phyloP scores from a whole-genome alignment of 2,329 filamentous ascomycete species.

The Claviceps maximensis region DNA sequence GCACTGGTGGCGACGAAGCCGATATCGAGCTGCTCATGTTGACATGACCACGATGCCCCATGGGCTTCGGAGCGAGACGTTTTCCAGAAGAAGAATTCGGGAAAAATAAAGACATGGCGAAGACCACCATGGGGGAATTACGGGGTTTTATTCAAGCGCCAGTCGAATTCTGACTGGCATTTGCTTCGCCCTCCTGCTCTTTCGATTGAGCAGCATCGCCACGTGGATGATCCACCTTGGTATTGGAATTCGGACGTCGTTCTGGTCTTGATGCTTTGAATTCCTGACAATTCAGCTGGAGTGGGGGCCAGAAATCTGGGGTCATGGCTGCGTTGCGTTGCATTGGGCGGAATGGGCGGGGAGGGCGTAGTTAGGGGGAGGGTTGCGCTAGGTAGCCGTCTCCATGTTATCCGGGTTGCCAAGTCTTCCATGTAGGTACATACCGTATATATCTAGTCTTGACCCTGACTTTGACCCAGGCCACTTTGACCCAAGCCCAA shows the following conservation, averaged over 20 bases:
- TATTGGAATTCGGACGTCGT: neutral
- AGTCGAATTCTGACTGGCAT: neutral
- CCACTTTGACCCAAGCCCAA: too few species aligned
- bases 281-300: neutral
- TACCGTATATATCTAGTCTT: too few species aligned
- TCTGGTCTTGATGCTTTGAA: neutral
- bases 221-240: conserved; percentile 6
- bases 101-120: neutral
- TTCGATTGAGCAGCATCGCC: neutral
- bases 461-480: too few species aligned
- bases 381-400: too few species aligned
- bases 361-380: too few species aligned
- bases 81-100: neutral
- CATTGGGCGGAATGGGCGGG: neutral
- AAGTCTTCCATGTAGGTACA: too few species aligned
- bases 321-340: neutral
- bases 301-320: conserved; percentile 1
- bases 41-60: conserved; percentile 1
- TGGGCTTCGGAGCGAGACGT: neutral
- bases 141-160: conserved; percentile 4
- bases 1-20: conserved; percentile 7
- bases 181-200: neutral
- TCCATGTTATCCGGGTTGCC: too few species aligned
- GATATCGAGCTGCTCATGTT: conserved; percentile 7
- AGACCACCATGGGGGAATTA: neutral